Percentiles rank a stretch among this genome's conserved stretches.
These are phyloP conservation scores for Saccharomycopsis sp. DNA, from an alignment of 805 yeast species.

Conservation along the genomic window DNA sequence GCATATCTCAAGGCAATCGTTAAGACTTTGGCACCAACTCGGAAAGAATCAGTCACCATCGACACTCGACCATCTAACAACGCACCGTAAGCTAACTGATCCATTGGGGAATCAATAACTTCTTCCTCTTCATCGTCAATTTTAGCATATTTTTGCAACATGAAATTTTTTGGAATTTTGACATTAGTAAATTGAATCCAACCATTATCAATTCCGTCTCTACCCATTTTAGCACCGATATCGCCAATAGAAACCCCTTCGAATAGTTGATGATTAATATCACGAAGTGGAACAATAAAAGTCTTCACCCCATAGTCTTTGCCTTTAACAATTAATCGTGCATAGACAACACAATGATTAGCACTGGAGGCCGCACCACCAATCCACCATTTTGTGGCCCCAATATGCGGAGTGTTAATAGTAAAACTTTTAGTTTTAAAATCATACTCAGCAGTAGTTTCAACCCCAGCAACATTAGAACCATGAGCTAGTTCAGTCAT, in stretches of 20 bases:
- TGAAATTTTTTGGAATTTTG: constrained; percentile 72
- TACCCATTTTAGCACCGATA: constrained; percentile 92
- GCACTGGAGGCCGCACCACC: constrained; percentile 97
- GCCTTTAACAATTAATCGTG: constrained; percentile 72
- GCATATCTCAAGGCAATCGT: constrained; percentile 88
- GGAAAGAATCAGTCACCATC: constrained; percentile 82
- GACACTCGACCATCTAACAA: constrained; percentile 81
- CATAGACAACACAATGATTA: constrained; percentile 79
- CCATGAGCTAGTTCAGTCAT: constrained; percentile 95
- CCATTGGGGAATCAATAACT: constrained; percentile 75
- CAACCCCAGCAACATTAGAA: constrained; percentile 87
- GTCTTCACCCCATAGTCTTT: constrained; percentile 90
- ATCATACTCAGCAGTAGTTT: constrained; percentile 85
- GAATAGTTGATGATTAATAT: constrained; percentile 57
- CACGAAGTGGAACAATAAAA: constrained; percentile 86
- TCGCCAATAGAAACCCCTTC: constrained; percentile 87
- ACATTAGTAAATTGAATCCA: constrained; percentile 91
- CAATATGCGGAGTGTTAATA: constrained; percentile 81
- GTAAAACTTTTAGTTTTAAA: constrained; percentile 55
- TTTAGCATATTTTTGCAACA: constrained; percentile 74
- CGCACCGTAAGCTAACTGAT: constrained; percentile 84
- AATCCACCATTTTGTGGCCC: constrained; percentile 98
- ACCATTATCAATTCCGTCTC: constrained; percentile 94
- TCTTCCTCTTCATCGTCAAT: constrained; percentile 60
- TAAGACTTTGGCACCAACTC: constrained; percentile 69